Evolutionary conservation across 768 basidiomycete genomes (phyloP).

Genomic region (Grammothele lineata): DNA sequence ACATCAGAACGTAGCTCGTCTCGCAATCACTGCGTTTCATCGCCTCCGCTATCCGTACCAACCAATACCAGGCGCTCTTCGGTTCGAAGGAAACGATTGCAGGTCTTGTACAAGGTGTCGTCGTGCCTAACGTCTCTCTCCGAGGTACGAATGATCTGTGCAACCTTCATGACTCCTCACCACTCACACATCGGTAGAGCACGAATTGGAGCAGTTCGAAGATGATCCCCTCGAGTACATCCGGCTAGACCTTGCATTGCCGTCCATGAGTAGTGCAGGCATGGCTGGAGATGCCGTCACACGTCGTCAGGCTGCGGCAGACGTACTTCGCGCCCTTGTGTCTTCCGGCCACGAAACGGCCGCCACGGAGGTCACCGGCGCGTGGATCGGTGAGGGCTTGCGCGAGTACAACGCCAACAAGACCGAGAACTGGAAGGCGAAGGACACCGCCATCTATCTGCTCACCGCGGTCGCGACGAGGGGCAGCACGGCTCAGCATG

Average conservation of each 20-base stretch:
- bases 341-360: slow-evolving; percentile 74
- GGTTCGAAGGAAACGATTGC: slow-evolving; percentile 78
- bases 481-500: slow-evolving; percentile 86
- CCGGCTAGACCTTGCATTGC: slow-evolving; percentile 73
- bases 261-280: slow-evolving; percentile 40
- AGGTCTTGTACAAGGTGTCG: slow-evolving; percentile 82
- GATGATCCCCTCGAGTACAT: slow-evolving; percentile 97
- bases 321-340: slow-evolving; percentile 91
- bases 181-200: slow-evolving; percentile 38
- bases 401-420: slow-evolving; percentile 59
- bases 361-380: slow-evolving; percentile 81
- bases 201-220: slow-evolving; percentile 94
- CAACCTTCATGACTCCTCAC: background rate
- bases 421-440: slow-evolving; percentile 75
- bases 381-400: slow-evolving; percentile 79
- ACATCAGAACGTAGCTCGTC: slow-evolving; percentile 54
- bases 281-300: slow-evolving; percentile 71
- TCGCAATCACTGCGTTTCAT: slow-evolving; percentile 89
- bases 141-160: slow-evolving; percentile 38
- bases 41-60: slow-evolving; percentile 87
- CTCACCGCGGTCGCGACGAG: slow-evolving; percentile 91
- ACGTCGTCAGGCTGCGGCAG: slow-evolving; percentile 87
- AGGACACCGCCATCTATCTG: slow-evolving; percentile 91
- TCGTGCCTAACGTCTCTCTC: slow-evolving; percentile 88
- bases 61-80: slow-evolving; percentile 77